Evolutionary conservation across 1,284 basidiomycete species (phyloP).

Genomic region (Naganishia cerealis): DNA sequence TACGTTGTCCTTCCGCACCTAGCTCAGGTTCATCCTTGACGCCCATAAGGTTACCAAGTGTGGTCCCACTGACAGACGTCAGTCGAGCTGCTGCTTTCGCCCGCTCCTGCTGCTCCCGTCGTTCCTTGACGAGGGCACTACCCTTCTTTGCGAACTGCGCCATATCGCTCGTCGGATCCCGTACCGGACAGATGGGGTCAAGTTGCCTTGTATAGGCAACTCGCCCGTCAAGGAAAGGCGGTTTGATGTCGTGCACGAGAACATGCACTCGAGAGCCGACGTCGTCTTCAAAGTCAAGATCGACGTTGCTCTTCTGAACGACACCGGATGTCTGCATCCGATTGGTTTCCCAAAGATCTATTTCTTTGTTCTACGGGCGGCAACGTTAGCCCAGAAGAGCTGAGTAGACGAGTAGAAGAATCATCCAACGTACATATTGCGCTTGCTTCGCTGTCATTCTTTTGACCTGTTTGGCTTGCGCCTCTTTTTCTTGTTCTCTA

Average conservation of each 20-base stretch:
- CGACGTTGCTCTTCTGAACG: conserved; percentile 77
- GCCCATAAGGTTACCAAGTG: conserved; percentile 94
- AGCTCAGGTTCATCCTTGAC: conserved; percentile 82
- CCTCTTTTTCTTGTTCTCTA: conserved; percentile 70
- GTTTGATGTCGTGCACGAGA: conserved; percentile 93
- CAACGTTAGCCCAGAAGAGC: conserved; percentile 16
- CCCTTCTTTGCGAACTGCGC: conserved; percentile 95
- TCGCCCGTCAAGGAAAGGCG: conserved; percentile 94
- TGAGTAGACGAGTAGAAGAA: background rate
- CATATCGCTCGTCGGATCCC: conserved; percentile 90
- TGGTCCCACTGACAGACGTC: conserved; percentile 85
- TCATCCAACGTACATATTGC: conserved; percentile 71
- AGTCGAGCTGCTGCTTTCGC: conserved; percentile 92
- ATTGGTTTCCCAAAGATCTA: conserved; percentile 97
- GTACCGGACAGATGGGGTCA: conserved; percentile 94
- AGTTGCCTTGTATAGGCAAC: conserved; percentile 95
- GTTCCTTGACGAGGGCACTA: conserved; percentile 86
- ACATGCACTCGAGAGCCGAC: conserved; percentile 94
- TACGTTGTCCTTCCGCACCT: conserved; percentile 60
- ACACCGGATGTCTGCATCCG: conserved; percentile 95
- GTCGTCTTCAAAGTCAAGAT: conserved; percentile 87
- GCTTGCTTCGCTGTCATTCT: conserved; percentile 87
- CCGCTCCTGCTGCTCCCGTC: conserved; percentile 90
- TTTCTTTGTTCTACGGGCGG: conserved; percentile 78
- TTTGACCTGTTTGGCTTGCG: conserved; percentile 76